These are phyloP conservation scores for Phalaenopsis hybrid DNA, from an alignment of 116 monocot genomes.

Conservation along the genomic window DNA sequence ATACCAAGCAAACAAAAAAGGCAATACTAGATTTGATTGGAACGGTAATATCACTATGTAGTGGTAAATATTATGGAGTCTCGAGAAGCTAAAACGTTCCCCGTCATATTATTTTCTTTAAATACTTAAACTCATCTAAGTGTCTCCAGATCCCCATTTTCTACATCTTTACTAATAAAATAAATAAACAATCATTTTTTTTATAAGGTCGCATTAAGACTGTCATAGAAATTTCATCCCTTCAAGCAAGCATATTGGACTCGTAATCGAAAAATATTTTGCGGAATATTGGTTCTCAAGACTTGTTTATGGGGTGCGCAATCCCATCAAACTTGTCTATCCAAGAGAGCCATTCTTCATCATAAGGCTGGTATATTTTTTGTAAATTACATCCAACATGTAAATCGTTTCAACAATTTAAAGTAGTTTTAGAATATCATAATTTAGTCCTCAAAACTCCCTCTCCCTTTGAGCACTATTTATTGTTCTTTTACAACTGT, in stretches of 20 bases:
- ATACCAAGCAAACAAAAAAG: no score
- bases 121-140: no score
- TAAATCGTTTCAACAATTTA: not conserved
- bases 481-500: no score
- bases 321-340: conserved; percentile 53
- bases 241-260: conserved; percentile 39
- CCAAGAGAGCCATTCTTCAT: conserved; percentile 62
- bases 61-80: no score
- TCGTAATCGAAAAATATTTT: conserved; percentile 52
- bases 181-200: not conserved
- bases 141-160: no score
- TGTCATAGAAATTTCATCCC: conserved; percentile 42
- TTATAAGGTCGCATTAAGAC: conserved; percentile 34
- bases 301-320: conserved; percentile 22
- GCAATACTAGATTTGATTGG: no score
- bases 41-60: no score
- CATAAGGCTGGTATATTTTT: conserved; percentile 40
- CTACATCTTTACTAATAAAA: no score
- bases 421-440: not conserved
- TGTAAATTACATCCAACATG: not conserved
- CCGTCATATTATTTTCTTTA: no score
- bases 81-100: no score
- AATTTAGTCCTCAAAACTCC: not conserved
- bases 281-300: conserved; percentile 39
- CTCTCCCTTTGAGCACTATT: not conserved